Percentiles rank a stretch among this genome's conserved stretches.
These are phyloP conservation scores for Hyaloscypha finlandica DNA, from an alignment of 495 filamentous ascomycete genomes.

Conservation along the genomic window DNA sequence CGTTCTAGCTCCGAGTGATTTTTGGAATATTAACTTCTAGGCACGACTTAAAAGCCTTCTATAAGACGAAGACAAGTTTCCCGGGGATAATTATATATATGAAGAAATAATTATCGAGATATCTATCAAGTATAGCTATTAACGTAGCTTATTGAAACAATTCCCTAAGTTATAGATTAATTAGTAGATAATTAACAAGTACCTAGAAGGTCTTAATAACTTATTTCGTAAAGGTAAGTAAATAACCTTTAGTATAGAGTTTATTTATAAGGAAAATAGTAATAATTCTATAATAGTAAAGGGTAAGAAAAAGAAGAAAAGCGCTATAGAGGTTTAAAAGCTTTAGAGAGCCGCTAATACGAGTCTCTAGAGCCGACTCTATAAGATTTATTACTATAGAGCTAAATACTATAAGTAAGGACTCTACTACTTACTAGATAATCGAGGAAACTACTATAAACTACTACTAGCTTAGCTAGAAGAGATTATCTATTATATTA, in stretches of 20 bases:
- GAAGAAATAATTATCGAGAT: constrained; percentile 28
- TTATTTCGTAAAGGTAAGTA: no score
- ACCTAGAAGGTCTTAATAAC: no score
- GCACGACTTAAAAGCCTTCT: constrained; percentile 23
- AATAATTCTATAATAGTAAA: constrained; percentile 14
- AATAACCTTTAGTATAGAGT: no score
- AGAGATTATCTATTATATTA: no score
- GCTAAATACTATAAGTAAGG: constrained; percentile 3
- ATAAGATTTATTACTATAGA: constrained; percentile 25
- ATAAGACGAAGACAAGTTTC: constrained; percentile 24
- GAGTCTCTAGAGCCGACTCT: constrained; percentile 24
- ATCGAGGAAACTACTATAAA: no score
- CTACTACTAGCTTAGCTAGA: no score
- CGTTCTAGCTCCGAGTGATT: constrained; percentile 18
- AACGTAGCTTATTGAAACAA: no score
- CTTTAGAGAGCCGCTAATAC: constrained; percentile 26
- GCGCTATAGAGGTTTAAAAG: constrained; percentile 28
- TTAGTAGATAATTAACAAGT: no score
- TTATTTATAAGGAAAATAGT: no score
- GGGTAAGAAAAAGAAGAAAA: constrained; percentile 22
- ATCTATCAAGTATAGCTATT: constrained; percentile 1
- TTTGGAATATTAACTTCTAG: constrained; percentile 23
- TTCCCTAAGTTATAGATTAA: no score
- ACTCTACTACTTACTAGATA: no score
- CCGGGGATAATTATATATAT: constrained; percentile 18